Percentiles rank a stretch among this genome's conserved stretches.
Evolutionary conservation across 2,329 filamentous ascomycete species (phyloP).

Genomic region (Graphium sp.): DNA sequence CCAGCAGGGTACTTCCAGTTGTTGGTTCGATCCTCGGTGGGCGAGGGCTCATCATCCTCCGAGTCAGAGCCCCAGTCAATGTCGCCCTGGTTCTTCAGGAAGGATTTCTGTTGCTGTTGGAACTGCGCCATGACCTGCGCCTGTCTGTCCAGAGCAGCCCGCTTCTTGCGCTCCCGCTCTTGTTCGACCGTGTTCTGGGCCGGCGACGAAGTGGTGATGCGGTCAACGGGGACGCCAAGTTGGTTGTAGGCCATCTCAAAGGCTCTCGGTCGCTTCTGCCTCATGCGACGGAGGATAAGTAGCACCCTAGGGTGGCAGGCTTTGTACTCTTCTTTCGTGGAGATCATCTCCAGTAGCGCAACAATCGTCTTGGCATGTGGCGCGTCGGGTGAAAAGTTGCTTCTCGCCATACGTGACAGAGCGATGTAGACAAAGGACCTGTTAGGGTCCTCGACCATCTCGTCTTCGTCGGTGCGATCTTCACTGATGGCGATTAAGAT

Average conservation of each 20-base stretch:
- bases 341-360: constrained; percentile 43
- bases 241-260: constrained; percentile 53
- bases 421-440: constrained; percentile 60
- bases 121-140: constrained; percentile 95
- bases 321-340: constrained; percentile 57
- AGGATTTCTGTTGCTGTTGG: constrained; percentile 91
- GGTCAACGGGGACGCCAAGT: constrained; percentile 54
- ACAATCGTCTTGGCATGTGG: constrained; percentile 45
- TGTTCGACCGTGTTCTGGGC: constrained; percentile 50
- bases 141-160: constrained; percentile 75
- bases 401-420: constrained; percentile 44
- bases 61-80: constrained; percentile 74
- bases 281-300: constrained; percentile 69
- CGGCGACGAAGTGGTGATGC: constrained; percentile 71
- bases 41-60: constrained; percentile 47
- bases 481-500: constrained; percentile 74
- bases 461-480: constrained; percentile 46
- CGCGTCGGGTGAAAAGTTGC: constrained; percentile 40
- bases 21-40: constrained; percentile 42
- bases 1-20: constrained; percentile 83
- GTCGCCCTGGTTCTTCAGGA: constrained; percentile 73
- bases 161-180: constrained; percentile 73
- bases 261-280: constrained; percentile 58
- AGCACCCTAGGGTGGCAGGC: constrained; percentile 71
- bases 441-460: constrained; percentile 24